Conservation (phyloP, 2,329 filamentous ascomycete genomes). For the Diaporthe helianthi region DNA sequence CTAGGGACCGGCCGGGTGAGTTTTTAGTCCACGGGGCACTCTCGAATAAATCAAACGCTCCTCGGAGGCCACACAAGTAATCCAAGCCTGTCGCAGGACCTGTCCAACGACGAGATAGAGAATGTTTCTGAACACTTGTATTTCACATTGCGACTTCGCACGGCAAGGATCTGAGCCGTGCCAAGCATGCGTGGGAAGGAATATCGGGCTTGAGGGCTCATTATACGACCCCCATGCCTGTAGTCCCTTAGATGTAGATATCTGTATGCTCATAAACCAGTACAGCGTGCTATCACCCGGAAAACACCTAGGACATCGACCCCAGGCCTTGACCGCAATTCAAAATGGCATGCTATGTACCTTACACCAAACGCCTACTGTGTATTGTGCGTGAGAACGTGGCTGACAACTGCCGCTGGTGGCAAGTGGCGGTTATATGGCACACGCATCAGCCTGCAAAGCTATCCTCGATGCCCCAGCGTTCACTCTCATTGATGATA, state of each 20-base stretch:
- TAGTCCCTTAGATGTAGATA: slow-evolving; percentile 10
- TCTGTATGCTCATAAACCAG: slow-evolving; percentile 16
- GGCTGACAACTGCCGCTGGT: neutral
- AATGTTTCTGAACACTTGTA: neutral
- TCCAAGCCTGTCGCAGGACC: neutral
- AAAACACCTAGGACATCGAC: neutral
- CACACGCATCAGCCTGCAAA: slow-evolving; percentile 46
- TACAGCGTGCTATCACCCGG: slow-evolving; percentile 1
- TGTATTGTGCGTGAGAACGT: neutral
- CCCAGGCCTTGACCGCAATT: neutral
- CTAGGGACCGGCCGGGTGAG: slow-evolving; percentile 4
- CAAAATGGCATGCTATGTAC: slow-evolving; percentile 21
- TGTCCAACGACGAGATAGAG: neutral
- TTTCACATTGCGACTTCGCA: neutral
- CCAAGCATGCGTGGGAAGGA: neutral
- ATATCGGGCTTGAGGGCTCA: neutral
- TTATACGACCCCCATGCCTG: neutral
- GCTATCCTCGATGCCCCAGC: slow-evolving; percentile 52
- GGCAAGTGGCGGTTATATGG: neutral
- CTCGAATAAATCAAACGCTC: neutral
- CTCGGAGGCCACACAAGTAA: no score
- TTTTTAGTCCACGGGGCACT: neutral
- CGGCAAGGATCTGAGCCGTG: neutral
- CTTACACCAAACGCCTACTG: slow-evolving; percentile 2
- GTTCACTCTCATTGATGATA: slow-evolving; percentile 39